These are phyloP conservation scores for Verbascum thapsus DNA, from an alignment of 257 asterid species.

Conservation along the genomic window DNA sequence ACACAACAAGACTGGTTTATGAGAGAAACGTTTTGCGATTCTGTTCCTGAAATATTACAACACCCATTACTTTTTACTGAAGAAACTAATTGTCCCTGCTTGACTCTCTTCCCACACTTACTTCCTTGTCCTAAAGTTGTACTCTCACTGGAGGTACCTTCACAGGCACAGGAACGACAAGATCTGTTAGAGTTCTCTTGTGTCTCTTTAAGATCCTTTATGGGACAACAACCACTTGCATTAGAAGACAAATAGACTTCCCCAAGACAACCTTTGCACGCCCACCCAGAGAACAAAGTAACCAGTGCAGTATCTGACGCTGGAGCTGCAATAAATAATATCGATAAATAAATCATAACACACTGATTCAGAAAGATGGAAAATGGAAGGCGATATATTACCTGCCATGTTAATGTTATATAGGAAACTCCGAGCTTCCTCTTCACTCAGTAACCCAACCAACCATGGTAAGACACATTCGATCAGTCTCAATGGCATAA, in stretches of 20 bases:
- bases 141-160: constrained; percentile 37
- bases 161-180: constrained; percentile 56
- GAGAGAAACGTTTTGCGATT: constrained; percentile 47
- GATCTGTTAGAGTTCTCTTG: constrained; percentile 40
- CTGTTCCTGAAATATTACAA: constrained; percentile 35
- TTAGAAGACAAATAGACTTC: constrained; percentile 69
- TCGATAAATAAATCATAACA: constrained; percentile 27
- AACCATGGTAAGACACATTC: constrained; percentile 97
- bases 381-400: constrained; percentile 29
- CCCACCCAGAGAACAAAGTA: constrained; percentile 97
- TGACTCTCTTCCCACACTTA: constrained; percentile 40
- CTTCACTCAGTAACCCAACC: constrained; percentile 81
- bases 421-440: constrained; percentile 79
- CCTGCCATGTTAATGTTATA: constrained; percentile 94
- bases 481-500: constrained; percentile 90
- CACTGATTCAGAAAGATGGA: constrained; percentile 11
- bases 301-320: constrained; percentile 86
- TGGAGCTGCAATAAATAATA: constrained; percentile 68
- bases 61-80: constrained; percentile 43
- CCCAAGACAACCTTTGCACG: constrained; percentile 82
- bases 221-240: constrained; percentile 65
- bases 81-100: constrained; percentile 40
- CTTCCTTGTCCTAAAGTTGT: constrained; percentile 34
- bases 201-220: constrained; percentile 41
- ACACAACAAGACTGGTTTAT: constrained; percentile 83